Evolutionary conservation across 345 rosid genomes (phyloP).

Genomic region (Euphorbia pulcherrima): DNA sequence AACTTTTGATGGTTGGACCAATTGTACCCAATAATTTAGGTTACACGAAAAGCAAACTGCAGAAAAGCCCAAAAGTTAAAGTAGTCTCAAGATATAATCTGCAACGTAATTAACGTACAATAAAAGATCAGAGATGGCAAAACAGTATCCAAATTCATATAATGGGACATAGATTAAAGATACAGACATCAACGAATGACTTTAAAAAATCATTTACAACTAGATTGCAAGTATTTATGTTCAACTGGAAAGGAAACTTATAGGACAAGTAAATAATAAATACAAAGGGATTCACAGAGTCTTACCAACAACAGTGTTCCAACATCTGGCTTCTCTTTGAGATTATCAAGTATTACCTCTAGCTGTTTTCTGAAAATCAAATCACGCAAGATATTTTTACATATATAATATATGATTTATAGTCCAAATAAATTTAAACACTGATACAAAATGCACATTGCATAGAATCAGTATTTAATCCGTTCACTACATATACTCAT

Average conservation of each 20-base stretch:
- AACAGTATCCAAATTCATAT: background rate
- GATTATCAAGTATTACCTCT: slow-evolving; percentile 71
- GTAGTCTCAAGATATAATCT: background rate
- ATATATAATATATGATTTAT: background rate
- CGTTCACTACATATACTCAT: too few relatives aligned
- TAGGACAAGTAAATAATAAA: background rate
- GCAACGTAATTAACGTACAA: background rate
- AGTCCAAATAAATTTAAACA: background rate
- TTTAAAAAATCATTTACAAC: background rate
- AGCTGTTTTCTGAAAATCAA: slow-evolving; percentile 70
- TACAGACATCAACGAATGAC: background rate
- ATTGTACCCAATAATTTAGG: background rate
- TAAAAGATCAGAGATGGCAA: background rate
- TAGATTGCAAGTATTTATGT: background rate
- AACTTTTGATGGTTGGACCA: background rate
- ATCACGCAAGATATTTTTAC: background rate
- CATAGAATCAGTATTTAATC: background rate
- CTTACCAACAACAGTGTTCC: slow-evolving; percentile 77
- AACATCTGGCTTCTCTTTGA: slow-evolving; percentile 95
- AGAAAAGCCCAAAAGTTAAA: background rate
- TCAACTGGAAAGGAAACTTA: slow-evolving; percentile 2
- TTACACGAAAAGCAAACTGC: background rate
- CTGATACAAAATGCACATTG: background rate
- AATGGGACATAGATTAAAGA: background rate
- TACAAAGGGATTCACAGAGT: background rate